Evolutionary conservation across 345 rosid genomes (phyloP), one percentile per base, ranked within the genome.

Genomic region (Geranium brycei): DNA sequence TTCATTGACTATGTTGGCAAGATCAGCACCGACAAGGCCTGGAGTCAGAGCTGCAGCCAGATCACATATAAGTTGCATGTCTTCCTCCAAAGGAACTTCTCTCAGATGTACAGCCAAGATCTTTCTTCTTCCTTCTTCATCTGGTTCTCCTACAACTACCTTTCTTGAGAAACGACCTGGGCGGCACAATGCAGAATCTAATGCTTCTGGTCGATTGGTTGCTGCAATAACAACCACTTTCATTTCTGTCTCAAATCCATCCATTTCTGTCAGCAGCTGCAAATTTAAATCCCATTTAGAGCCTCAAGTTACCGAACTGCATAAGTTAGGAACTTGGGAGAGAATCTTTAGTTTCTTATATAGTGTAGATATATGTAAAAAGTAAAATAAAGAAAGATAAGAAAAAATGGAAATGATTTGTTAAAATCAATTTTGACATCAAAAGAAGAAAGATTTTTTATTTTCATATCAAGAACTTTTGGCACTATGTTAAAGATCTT

Each of bases 201-300:
- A 75, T 14, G 97, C 95, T 68, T 87, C 97, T 51, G 99, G 99
- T 57, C 97, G 79, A 74, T 93, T 93, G 31, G 99, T 93, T 72
- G 97, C 96, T 51, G 96, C 99, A 63, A 93, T 80, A 62, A 93
- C 95, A 57, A 89, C 83, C 69, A 89, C 89, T 77, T 79, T 93
- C 69, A 80, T 85, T 55, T 85, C 96, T 0, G 90, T 73, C 77
- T 86, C 97, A 62, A 89, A 93, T 58, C 99, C 97, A 74, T 93
- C 99, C 97, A 89, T 89, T 79, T 93, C 97, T 57, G 97, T 93
- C 75, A 93, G 88, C 79, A 93, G 79, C 99, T 93, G 72, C 80
- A 83, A 62, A 66, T 17, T 18, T 1, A 57, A 62, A 59, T 4
- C 41, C 41, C 41, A 35, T 1, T 35, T 35, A 35, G 10, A 35